phyloP scores from a whole-genome alignment of 805 yeast genomes.

The Henningerozyma blattae region DNA sequence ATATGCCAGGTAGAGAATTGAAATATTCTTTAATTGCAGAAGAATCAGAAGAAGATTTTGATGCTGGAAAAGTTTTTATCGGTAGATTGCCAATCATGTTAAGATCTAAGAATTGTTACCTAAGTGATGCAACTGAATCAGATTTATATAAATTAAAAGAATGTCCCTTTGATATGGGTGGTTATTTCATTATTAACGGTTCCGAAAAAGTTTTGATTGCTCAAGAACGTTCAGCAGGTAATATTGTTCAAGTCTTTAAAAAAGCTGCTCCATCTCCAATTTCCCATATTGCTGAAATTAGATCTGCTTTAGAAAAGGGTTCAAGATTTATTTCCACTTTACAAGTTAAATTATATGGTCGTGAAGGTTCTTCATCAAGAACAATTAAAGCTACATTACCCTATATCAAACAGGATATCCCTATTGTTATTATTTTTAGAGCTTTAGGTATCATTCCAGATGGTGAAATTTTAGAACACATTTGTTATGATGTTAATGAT shows the following conservation, averaged over 20 bases:
- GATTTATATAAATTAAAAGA: conserved; percentile 93
- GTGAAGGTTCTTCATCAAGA: conserved; percentile 62
- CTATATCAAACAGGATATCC: conserved; percentile 91
- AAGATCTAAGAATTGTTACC: conserved; percentile 89
- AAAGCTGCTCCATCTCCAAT: conserved; percentile 96
- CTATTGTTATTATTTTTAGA: conserved; percentile 92
- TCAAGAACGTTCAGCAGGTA: conserved; percentile 97
- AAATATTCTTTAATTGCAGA: conserved; percentile 42
- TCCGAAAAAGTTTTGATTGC: conserved; percentile 97
- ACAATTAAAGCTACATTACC: conserved; percentile 95
- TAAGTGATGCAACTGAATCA: conserved; percentile 79
- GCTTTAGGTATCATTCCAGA: conserved; percentile 98
- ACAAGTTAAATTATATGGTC: conserved; percentile 85
- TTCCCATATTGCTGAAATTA: conserved; percentile 90
- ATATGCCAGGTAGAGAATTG: conserved; percentile 46
- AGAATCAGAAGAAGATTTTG: conserved; percentile 49
- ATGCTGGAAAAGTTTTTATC: conserved; percentile 76
- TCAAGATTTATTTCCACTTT: conserved; percentile 86
- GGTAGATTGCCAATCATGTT: conserved; percentile 98
- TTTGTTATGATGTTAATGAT: conserved; percentile 93
- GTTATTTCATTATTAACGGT: conserved; percentile 96
- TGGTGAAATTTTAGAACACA: conserved; percentile 96
- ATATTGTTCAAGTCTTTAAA: conserved; percentile 95
- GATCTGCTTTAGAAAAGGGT: conserved; percentile 96
- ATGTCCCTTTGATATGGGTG: conserved; percentile 99